Evolutionary conservation across 1,284 basidiomycete genomes (phyloP).

Genomic region (Ganoderma multipileum): DNA sequence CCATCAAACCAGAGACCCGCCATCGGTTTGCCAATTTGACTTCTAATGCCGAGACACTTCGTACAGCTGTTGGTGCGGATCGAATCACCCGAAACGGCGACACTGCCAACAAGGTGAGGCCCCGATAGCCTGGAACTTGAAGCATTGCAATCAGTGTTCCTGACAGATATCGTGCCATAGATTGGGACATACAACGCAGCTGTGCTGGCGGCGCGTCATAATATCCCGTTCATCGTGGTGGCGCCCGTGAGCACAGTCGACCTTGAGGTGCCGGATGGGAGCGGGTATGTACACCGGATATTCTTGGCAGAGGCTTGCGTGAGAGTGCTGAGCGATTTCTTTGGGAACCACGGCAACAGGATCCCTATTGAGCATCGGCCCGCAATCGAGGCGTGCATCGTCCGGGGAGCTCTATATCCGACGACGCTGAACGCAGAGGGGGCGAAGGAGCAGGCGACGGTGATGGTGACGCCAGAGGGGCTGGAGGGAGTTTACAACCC

Average conservation of each 20-base stretch:
- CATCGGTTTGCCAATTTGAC: background rate
- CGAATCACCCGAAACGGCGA: conserved; percentile 90
- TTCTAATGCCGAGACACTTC: background rate
- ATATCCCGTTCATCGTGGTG: conserved; percentile 89
- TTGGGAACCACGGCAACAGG: conserved; percentile 46
- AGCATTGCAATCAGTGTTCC: background rate
- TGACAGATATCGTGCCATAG: conserved; percentile 43
- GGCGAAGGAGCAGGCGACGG: conserved; percentile 63
- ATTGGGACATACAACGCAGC: conserved; percentile 93
- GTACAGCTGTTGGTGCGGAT: conserved; percentile 80
- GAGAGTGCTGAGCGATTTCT: conserved; percentile 1
- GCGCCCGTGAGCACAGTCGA: conserved; percentile 92
- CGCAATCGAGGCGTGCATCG: conserved; percentile 84
- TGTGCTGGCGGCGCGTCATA: conserved; percentile 84
- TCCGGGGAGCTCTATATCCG: conserved; percentile 78
- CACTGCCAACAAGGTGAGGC: conserved; percentile 87
- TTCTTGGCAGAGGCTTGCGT: conserved; percentile 9
- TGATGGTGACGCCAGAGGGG: conserved; percentile 77
- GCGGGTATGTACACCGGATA: conserved; percentile 54
- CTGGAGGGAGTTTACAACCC: conserved; percentile 86
- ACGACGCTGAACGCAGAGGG: conserved; percentile 47
- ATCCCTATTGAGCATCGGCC: conserved; percentile 94
- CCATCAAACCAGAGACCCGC: conserved; percentile 6
- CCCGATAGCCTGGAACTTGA: conserved; percentile 8
- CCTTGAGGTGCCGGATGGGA: conserved; percentile 76